These are phyloP conservation scores for Xylaria digitata DNA, from an alignment of 2,329 filamentous ascomycete genomes.

Conservation along the genomic window DNA sequence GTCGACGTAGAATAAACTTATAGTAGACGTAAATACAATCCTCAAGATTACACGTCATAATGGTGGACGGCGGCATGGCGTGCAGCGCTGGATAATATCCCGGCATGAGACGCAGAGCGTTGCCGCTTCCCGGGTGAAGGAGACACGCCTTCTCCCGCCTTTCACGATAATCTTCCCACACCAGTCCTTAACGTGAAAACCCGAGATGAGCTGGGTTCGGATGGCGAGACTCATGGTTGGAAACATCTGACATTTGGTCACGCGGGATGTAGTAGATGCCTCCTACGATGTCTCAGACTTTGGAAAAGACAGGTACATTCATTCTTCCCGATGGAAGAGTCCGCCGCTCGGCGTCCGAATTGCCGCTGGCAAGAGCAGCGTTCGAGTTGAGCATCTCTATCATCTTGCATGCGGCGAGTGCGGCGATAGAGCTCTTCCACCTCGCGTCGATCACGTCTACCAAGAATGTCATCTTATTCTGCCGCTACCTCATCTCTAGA, in stretches of 20 bases:
- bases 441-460: constrained; percentile 89
- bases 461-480: constrained; percentile 92
- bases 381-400: constrained; percentile 95
- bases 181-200: background rate
- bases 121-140: constrained; percentile 30
- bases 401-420: constrained; percentile 90
- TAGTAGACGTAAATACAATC: background rate
- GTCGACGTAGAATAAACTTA: constrained; percentile 20
- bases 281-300: constrained; percentile 6
- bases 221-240: constrained; percentile 6
- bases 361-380: constrained; percentile 73
- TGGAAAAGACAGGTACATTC: background rate
- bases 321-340: constrained; percentile 59
- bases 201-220: background rate
- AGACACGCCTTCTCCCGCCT: constrained; percentile 8
- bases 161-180: constrained; percentile 3
- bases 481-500: constrained; percentile 90
- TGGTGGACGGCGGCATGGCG: constrained; percentile 4
- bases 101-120: constrained; percentile 30
- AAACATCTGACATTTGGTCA: background rate
- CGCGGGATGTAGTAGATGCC: constrained; percentile 1
- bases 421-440: constrained; percentile 94
- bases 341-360: constrained; percentile 89
- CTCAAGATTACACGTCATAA: background rate
- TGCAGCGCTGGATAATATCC: constrained; percentile 32